Conservation (phyloP, 768 basidiomycete species). For the Collybiopsis luxurians region DNA sequence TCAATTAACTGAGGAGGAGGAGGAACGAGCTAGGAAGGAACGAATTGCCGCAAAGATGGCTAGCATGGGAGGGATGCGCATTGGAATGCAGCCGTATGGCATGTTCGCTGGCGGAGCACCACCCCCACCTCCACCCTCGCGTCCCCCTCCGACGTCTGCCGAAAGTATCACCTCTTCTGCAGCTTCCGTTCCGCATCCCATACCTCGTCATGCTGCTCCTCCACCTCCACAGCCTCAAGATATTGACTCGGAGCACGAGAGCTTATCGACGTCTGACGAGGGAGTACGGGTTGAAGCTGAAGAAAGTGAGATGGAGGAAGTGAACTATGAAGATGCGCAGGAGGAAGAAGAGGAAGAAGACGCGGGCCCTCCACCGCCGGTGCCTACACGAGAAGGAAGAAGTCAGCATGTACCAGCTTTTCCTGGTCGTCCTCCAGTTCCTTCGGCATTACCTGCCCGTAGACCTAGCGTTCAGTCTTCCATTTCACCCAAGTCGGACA, state of each 20-base stretch:
- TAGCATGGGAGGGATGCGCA: constrained; percentile 55
- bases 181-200: constrained; percentile 24
- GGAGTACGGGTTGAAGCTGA: constrained; percentile 65
- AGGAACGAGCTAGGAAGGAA: constrained; percentile 55
- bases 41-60: constrained; percentile 53
- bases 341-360: constrained; percentile 45
- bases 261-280: constrained; percentile 49
- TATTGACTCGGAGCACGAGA: constrained; percentile 46
- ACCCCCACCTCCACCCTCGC: constrained; percentile 13
- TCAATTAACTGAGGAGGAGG: constrained; percentile 50
- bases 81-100: constrained; percentile 49
- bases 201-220: constrained; percentile 27
- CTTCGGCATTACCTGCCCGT: constrained; percentile 35
- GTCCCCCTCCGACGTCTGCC: constrained; percentile 13
- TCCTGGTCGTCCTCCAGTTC: constrained; percentile 30
- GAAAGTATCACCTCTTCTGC: constrained; percentile 22
- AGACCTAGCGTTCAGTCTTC: constrained; percentile 10
- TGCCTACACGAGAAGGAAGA: constrained; percentile 44
- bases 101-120: constrained; percentile 5
- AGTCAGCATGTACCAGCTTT: constrained; percentile 26
- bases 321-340: constrained; percentile 52
- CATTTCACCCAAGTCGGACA: constrained; percentile 22
- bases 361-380: constrained; percentile 51
- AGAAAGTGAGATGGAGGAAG: constrained; percentile 73
- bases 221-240: constrained; percentile 29